Percentiles rank a stretch among this genome's conserved stretches.
Conservation (phyloP, 768 basidiomycete species). For the Mycena olivaceomarginata region DNA sequence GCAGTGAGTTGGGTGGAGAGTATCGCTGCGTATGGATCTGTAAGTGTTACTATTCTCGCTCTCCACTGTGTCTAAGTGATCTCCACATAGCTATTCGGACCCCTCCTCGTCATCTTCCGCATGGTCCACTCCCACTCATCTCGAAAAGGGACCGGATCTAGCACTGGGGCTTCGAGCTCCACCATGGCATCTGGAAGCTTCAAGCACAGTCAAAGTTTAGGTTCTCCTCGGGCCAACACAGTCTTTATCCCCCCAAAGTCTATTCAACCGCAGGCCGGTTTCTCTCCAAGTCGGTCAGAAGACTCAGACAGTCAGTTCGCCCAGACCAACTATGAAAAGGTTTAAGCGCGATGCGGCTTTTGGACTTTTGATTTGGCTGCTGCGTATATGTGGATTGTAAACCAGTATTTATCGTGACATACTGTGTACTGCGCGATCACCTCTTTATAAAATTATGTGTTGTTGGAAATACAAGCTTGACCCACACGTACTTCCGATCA, state of each 20-base stretch:
- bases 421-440: too few relatives aligned
- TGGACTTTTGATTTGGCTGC: not conserved
- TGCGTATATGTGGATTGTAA: too few relatives aligned
- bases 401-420: too few relatives aligned
- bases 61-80: not conserved
- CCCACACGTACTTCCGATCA: too few relatives aligned
- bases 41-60: constrained; percentile 9
- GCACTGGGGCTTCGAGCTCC: constrained; percentile 21
- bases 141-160: constrained; percentile 11
- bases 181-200: constrained; percentile 17
- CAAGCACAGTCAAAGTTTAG: not conserved
- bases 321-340: constrained; percentile 30
- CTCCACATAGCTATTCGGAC: constrained; percentile 8
- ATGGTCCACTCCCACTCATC: not conserved
- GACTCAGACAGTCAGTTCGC: constrained; percentile 12
- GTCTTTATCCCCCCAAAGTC: constrained; percentile 24
- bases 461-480: too few relatives aligned
- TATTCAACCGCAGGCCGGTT: constrained; percentile 29
- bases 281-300: constrained; percentile 27
- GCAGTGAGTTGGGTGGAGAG: constrained; percentile 30
- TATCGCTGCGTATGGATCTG: constrained; percentile 20
- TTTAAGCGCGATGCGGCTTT: constrained; percentile 17
- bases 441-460: too few relatives aligned
- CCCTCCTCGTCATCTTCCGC: not conserved
- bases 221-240: constrained; percentile 14